Conservation (phyloP, 2,329 filamentous ascomycete species). For the Aspergillus hortae region DNA sequence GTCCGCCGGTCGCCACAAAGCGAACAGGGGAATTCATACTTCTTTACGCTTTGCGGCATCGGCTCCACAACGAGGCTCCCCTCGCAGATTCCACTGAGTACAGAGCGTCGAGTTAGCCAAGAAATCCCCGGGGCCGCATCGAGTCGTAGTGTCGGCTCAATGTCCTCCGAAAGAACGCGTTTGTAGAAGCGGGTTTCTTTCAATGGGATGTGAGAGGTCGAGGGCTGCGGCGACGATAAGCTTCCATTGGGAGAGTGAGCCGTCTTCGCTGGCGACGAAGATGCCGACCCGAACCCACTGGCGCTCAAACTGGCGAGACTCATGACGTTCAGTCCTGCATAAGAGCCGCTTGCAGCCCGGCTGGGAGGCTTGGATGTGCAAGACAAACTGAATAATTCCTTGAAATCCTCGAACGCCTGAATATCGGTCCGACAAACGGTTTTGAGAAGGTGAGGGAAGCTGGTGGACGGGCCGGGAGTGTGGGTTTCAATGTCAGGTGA, state of each 20-base stretch:
- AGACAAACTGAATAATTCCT: constrained; percentile 67
- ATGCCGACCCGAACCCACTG: constrained; percentile 53
- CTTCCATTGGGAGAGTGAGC: constrained; percentile 50
- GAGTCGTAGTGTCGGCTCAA: constrained; percentile 87
- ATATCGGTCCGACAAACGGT: constrained; percentile 81
- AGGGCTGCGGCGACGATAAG: constrained; percentile 40
- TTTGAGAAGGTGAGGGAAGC: constrained; percentile 78
- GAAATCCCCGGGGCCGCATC: constrained; percentile 87
- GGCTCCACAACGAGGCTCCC: constrained; percentile 88
- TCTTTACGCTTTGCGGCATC: constrained; percentile 57
- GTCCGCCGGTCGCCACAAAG: constrained; percentile 82
- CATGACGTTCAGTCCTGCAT: constrained; percentile 60
- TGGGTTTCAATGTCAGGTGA: constrained; percentile 50
- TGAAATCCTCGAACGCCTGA: constrained; percentile 78
- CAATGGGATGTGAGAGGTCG: constrained; percentile 52
- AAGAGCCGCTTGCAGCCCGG: constrained; percentile 69
- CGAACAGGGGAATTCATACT: constrained; percentile 66
- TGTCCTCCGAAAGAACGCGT: constrained; percentile 79
- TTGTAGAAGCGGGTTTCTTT: constrained; percentile 96
- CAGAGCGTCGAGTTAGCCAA: constrained; percentile 84
- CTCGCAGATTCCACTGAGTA: constrained; percentile 77
- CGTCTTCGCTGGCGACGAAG: constrained; percentile 58
- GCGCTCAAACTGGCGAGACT: constrained; percentile 47
- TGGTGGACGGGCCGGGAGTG: constrained; percentile 61
- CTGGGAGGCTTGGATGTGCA: constrained; percentile 60